phyloP scores from a whole-genome alignment of 805 yeast genomes.

The Candida vaughaniae region DNA sequence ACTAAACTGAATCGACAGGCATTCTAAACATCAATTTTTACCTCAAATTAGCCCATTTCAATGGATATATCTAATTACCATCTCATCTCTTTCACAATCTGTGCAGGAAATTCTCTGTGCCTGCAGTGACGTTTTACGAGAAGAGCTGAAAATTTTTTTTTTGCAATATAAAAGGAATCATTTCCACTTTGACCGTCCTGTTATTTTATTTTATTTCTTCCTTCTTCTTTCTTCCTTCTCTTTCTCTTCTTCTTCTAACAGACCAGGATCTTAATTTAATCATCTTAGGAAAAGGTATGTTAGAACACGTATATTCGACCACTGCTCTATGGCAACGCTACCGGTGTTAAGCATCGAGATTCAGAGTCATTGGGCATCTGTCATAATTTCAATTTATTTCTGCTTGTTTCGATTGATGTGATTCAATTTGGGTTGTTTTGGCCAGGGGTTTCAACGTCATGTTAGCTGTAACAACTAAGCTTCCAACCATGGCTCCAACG shows the following conservation, averaged over 20 bases:
- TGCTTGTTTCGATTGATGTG: neutral
- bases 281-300: conserved; percentile 12
- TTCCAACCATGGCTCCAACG: no score
- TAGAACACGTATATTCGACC: no score
- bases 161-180: conserved; percentile 7
- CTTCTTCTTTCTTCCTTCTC: conserved; percentile 11
- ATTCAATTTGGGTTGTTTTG: neutral
- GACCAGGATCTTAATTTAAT: conserved; percentile 10
- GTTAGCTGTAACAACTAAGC: no score
- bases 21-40: no score
- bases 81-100: no score
- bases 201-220: conserved; percentile 7
- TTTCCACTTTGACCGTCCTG: neutral
- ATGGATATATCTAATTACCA: no score
- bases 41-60: no score
- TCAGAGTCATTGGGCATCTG: conserved; percentile 1
- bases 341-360: neutral
- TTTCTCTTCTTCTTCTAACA: conserved; percentile 13
- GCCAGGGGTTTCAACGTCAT: neutral
- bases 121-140: conserved; percentile 7
- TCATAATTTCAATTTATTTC: neutral
- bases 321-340: neutral
- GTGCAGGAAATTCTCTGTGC: neutral
- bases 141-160: conserved; percentile 5
- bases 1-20: no score